Conservation (phyloP, 1,284 basidiomycete species). For the Leccinum ambiguum region DNA sequence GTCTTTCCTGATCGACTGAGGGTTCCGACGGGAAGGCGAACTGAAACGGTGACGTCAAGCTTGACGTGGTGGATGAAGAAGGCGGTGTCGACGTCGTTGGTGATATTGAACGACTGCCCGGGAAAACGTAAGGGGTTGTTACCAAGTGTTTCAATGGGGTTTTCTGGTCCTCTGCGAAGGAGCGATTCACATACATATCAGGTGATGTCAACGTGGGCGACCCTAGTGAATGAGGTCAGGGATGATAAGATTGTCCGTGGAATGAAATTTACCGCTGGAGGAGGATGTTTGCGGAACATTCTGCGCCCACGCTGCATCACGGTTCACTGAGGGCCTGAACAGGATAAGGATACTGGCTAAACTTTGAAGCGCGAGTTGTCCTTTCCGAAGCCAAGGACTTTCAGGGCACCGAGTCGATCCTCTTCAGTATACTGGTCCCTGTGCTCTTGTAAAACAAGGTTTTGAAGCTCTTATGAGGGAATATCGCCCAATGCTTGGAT, state of each 20-base stretch:
- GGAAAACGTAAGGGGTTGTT: constrained; percentile 61
- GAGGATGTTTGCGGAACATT: constrained; percentile 43
- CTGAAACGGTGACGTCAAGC: constrained; percentile 59
- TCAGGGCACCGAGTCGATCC: constrained; percentile 48
- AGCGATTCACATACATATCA: constrained; percentile 56
- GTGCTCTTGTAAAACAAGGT: constrained; percentile 56
- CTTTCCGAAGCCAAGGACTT: constrained; percentile 63
- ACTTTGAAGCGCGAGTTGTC: constrained; percentile 53
- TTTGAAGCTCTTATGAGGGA: constrained; percentile 47
- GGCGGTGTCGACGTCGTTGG: constrained; percentile 65
- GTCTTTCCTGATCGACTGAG: constrained; percentile 49
- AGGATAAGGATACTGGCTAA: constrained; percentile 53
- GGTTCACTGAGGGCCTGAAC: constrained; percentile 42
- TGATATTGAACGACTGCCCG: constrained; percentile 72
- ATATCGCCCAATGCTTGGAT: constrained; percentile 47
- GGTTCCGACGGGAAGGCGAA: constrained; percentile 61
- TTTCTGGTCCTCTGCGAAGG: constrained; percentile 63
- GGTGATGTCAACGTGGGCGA: constrained; percentile 59
- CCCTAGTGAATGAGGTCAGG: constrained; percentile 55
- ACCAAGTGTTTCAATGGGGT: constrained; percentile 53
- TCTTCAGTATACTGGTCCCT: constrained; percentile 62
- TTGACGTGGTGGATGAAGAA: constrained; percentile 58
- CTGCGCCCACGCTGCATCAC: constrained; percentile 56
- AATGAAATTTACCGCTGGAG: constrained; percentile 42
- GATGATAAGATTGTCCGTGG: constrained; percentile 44